Percentiles rank a stretch among this genome's conserved stretches.
Evolutionary conservation across 768 basidiomycete species (phyloP).

Genomic region (Trametes maxima): DNA sequence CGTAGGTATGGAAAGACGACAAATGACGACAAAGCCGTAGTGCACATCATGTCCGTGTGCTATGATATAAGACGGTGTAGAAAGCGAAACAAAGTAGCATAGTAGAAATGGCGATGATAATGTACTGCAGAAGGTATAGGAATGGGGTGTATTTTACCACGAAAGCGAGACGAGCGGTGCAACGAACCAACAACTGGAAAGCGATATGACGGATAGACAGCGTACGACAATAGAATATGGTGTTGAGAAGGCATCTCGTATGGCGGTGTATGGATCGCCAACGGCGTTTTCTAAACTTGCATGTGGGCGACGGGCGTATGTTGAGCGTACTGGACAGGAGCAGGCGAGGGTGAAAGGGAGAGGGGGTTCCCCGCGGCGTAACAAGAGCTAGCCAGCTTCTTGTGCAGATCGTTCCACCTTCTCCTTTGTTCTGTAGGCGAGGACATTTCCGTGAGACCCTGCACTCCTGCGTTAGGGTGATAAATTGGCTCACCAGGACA

Average conservation of each 20-base stretch:
- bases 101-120: neutral
- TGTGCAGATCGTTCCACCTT: slow-evolving; percentile 49
- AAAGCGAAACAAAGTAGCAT: neutral
- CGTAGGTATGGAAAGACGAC: neutral
- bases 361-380: slow-evolving; percentile 46
- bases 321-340: slow-evolving; percentile 4
- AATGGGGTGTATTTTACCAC: slow-evolving; percentile 7
- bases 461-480: no score
- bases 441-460: slow-evolving; percentile 11
- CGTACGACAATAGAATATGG: neutral
- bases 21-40: no score
- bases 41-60: slow-evolving; percentile 26
- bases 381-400: slow-evolving; percentile 50
- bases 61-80: neutral
- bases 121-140: neutral
- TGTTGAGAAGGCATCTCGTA: neutral
- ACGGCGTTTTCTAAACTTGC: slow-evolving; percentile 3
- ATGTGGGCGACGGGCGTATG: neutral
- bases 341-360: slow-evolving; percentile 36
- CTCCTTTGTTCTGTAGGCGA: slow-evolving; percentile 49
- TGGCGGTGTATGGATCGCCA: neutral
- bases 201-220: neutral
- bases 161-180: slow-evolving; percentile 12
- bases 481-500: slow-evolving; percentile 50
- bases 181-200: slow-evolving; percentile 1